Base-by-base conservation (phyloP, 2,329 filamentous ascomycete genomes). In the Gyromitra esculenta region DNA sequence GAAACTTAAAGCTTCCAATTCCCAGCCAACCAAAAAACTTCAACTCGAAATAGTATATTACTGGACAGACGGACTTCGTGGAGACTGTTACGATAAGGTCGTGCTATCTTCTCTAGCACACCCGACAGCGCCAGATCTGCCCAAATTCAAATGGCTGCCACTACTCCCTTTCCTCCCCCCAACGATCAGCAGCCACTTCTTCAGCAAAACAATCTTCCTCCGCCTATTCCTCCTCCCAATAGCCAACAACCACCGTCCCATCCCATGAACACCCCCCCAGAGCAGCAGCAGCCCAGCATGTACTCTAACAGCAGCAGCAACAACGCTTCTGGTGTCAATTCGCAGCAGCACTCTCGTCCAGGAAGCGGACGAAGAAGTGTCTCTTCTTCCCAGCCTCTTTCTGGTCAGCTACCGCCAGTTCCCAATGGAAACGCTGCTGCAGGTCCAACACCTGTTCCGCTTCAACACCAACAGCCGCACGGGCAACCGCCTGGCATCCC, bases 371-470 rank as follows among this genome's bases (percentile, higher is more conserved):
- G 78, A 41, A 68, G 78, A 60, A 79, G 76, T 39, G 56, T 74
- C 13, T 77, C 78, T 64, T 35, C 77, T 67, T 71, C 76, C n/a
- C 78, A 79, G 45, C 76, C 73, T 64, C 73, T 78, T 39, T 76
- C 76, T 11, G 73, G 78, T 9, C 78, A 78, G 62, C 69, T 78
- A 21, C 68, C 76, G 35, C 35, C 76, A 48, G 39, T 50, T 52
- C n/a, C 67, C 52, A 79, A 78, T 79, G 76, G 79, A 70, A 77
- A 72, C 64, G 15, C 77, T 77, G 48, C 69, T 65, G 62, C 77
- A 77, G 71, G 79, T 70, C 76, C 79, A 35, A 80, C 80, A 39
- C 78, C 77, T 73, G 77, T 80, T 67, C 77, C 77, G 60, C 73
- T 60, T 15, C 73, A 76, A 56, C 60, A 74, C 68, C 76, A 78